Conservation (phyloP, 2,329 filamentous ascomycete genomes). For the Davidsoniella neocaledoniae region DNA sequence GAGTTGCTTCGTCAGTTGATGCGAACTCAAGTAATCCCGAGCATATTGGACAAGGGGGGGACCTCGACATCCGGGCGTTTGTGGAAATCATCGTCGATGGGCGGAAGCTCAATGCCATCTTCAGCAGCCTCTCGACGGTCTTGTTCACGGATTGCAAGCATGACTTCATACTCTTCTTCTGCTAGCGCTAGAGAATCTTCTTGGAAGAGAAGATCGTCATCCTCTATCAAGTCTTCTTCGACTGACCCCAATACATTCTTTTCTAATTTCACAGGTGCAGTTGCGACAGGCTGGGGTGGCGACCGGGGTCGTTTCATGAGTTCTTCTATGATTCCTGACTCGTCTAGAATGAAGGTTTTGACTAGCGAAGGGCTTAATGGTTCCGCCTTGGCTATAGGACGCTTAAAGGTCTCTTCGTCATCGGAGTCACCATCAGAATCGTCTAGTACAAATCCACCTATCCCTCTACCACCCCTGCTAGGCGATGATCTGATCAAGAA, state of each 20-base stretch:
- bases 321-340: constrained; percentile 15
- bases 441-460: constrained; percentile 43
- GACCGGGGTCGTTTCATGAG: constrained; percentile 2
- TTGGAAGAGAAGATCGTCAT: constrained; percentile 37
- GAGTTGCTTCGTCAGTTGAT: constrained; percentile 46
- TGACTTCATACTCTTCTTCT: constrained; percentile 49
- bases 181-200: constrained; percentile 25
- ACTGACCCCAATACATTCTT: not conserved
- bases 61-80: constrained; percentile 19
- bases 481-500: constrained; percentile 13
- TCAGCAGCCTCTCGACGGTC: constrained; percentile 46
- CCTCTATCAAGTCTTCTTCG: constrained; percentile 14
- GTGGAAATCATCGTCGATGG: constrained; percentile 19
- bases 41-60: constrained; percentile 7
- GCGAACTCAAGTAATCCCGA: constrained; percentile 8
- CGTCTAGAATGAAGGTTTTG: constrained; percentile 19
- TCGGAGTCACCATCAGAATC: constrained; percentile 46
- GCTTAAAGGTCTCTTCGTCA: constrained; percentile 10
- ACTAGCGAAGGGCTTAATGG: constrained; percentile 14
- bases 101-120: constrained; percentile 23
- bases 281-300: not conserved
- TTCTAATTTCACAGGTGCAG: not conserved
- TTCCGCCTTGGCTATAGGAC: constrained; percentile 7
- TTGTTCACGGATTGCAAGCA: constrained; percentile 62
- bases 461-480: constrained; percentile 13